Base-by-base conservation (phyloP, 306 rosid genomes). In the Pterocarpus santalinus region DNA sequence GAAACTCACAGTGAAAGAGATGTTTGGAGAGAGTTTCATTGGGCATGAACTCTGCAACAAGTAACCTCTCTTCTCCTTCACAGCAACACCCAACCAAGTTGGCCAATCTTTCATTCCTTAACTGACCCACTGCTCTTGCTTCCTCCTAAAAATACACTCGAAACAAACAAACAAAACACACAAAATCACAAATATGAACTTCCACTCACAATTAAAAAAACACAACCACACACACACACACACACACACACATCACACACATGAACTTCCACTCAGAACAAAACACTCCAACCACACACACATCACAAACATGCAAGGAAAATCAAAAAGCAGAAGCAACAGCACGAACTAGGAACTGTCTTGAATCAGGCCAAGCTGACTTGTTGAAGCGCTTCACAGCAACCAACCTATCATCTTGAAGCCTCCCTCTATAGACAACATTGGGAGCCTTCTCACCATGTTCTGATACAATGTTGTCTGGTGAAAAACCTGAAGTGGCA, bases 381-480 rank as follows among this genome's bases (percentile, higher is more conserved):
- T 87, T 88, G 90, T 90, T 93, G 87, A 96, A 96, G 32, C 99
- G 94, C 87, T 96, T 96, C 65, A 96, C 95, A 47, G 99, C 99
- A 81, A 96, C 76, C 81, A 78, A 86, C 62, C 78, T 77, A 60
- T 89, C 97, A 41, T 90, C 98, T 8, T 89, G 92, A 76, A 96
- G 87, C 82, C 63, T 80, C 28, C 99, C 99, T 85, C 69, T 85
- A 65, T 92, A 96, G 15, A 96, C 99, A 82, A 96, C 97, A 89
- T 96, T 96, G 1, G 99, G 99, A 88, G 99, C 99, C 80, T 92
- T 96, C 88, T 94, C 99, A 2, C 99, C 99, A 51, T 96, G 99
- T 83, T 96, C 99, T 15, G 99, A 96, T 6, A 96, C 99, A 63
- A 96, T 90, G 88, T 90, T 89, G 74, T 94, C 97, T 2, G 94